Evolutionary conservation across 1,139 yeast genomes (phyloP), one percentile per base, ranked within the genome.

Genomic region (Pichia sp.): DNA sequence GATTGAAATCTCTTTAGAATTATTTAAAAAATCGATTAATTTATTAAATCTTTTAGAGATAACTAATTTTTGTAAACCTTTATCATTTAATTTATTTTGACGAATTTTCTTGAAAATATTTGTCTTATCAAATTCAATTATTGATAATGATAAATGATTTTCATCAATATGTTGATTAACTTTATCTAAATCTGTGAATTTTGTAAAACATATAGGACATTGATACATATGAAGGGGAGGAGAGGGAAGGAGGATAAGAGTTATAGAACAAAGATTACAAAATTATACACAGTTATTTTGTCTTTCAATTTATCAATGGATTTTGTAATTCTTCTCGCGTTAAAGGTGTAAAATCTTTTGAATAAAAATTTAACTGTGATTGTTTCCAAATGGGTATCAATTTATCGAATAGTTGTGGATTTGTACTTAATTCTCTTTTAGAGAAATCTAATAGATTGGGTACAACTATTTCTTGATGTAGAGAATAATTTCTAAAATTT

Each of bases 101-200:
- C 96, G 62, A 5, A 62, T 41, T 11, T 39, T 36, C 4, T 41
- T 43, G 52, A 82, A 88, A 0, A 46, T 48, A 0, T 28, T 42
- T 0, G 85, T 75, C 28, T 69, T 51, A 52, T 84, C 85, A 10
- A 35, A 18, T 17, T 30, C 20, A 4, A 30, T n/a, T 9, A 17
- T 12, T 15, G 21, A 11, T 6, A 17, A 10, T 7, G 21, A 17
- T 17, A 65, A 60, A 58, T 85, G 96, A 4, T 61, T 71, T 44
- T 74, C 84, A 55, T 85, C 95, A 23, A 86, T 63, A 56, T 86
- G 95, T 35, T 71, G 68, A 56, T 84, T 84, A 46, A 85, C 64
- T 47, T 77, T 82, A 17, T 57, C 49, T 35, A 84, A 61, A 11
- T 74, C 69, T 7, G 74, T 61, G 82, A 82, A 78, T 1, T 63